phyloP scores from a whole-genome alignment of 2,329 filamentous ascomycete genomes.

The Mariannaea elegans region DNA sequence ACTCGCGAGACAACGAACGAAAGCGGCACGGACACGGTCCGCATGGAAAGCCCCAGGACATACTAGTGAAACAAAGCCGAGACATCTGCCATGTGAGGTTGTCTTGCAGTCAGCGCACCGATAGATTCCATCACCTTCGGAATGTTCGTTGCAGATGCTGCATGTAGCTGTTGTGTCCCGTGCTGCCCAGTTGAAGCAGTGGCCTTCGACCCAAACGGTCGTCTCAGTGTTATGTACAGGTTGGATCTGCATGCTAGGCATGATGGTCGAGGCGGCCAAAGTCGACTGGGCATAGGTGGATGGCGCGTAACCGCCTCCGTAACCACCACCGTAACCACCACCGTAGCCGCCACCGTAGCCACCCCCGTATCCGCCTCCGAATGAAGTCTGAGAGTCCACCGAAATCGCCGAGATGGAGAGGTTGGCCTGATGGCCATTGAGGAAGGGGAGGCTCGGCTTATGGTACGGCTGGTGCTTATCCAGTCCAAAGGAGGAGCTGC shows the following conservation, averaged over 20 bases:
- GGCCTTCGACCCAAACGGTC: conserved; percentile 84
- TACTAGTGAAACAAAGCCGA: conserved; percentile 70
- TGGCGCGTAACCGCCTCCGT: conserved; percentile 74
- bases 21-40: conserved; percentile 70
- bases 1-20: conserved; percentile 72
- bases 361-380: conserved; percentile 64
- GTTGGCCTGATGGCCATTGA: conserved; percentile 69
- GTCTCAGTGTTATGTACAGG: conserved; percentile 82
- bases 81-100: conserved; percentile 66
- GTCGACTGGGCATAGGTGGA: conserved; percentile 89
- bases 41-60: conserved; percentile 69
- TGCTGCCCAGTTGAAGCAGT: conserved; percentile 75
- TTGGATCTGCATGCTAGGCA: conserved; percentile 85
- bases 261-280: conserved; percentile 83
- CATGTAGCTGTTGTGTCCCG: conserved; percentile 70
- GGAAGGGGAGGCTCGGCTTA: conserved; percentile 77
- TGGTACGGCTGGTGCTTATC: conserved; percentile 74
- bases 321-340: conserved; percentile 60
- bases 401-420: conserved; percentile 68
- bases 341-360: conserved; percentile 63
- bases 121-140: conserved; percentile 77
- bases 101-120: conserved; percentile 73
- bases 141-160: conserved; percentile 79
- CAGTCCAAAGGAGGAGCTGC: conserved; percentile 92
- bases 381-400: conserved; percentile 74